Conservation (phyloP, 768 basidiomycete species). For the Paxillus rubicundulus region DNA sequence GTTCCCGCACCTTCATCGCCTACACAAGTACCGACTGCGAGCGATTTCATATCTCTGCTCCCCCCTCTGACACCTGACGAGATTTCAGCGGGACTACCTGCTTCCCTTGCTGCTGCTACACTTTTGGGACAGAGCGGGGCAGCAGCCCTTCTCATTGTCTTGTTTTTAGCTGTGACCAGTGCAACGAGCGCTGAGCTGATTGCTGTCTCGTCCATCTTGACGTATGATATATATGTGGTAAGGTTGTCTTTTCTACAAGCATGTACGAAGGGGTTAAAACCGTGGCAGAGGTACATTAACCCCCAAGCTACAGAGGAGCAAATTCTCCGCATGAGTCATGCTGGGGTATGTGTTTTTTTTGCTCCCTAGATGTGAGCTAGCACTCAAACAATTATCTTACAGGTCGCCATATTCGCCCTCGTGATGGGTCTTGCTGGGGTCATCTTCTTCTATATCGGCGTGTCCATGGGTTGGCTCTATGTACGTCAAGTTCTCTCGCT, state of each 20-base stretch:
- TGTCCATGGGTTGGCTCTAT: constrained; percentile 93
- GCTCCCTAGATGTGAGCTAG: neutral
- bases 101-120: constrained; percentile 79
- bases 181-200: constrained; percentile 90
- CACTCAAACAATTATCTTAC: neutral
- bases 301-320: constrained; percentile 73
- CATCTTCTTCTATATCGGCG: constrained; percentile 87
- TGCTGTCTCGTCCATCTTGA: constrained; percentile 80
- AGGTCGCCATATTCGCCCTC: constrained; percentile 70
- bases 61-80: constrained; percentile 51
- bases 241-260: neutral
- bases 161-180: constrained; percentile 85
- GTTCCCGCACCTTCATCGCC: constrained; percentile 30
- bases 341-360: constrained; percentile 43
- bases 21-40: constrained; percentile 45
- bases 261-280: neutral
- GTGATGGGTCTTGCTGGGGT: constrained; percentile 81
- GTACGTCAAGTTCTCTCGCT: constrained; percentile 42
- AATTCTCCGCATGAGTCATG: constrained; percentile 66
- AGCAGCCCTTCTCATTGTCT: constrained; percentile 69
- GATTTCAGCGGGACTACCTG: constrained; percentile 85
- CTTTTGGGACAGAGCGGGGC: constrained; percentile 81
- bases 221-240: constrained; percentile 84
- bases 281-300: constrained; percentile 70
- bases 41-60: constrained; percentile 43